Percentiles rank a stretch among this genome's conserved stretches.
These are phyloP conservation scores for Solanum appendiculatum DNA, from an alignment of 257 asterid species.

Conservation along the genomic window DNA sequence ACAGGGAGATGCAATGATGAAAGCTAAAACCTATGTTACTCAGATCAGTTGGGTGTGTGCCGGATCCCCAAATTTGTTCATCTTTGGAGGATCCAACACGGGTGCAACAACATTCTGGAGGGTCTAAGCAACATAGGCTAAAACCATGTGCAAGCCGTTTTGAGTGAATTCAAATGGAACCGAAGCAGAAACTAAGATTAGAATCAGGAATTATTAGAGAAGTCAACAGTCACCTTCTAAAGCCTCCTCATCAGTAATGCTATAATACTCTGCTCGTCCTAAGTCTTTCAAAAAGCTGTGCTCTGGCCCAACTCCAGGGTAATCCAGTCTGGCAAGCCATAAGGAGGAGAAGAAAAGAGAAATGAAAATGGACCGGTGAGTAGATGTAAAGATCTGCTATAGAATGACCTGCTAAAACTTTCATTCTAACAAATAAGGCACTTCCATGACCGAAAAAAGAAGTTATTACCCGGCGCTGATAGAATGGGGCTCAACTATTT, in stretches of 20 bases:
- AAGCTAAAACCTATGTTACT: neutral
- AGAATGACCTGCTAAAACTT: neutral
- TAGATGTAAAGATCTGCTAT: neutral
- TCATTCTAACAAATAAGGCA: neutral
- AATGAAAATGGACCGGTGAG: neutral
- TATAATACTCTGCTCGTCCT: slow-evolving; percentile 81
- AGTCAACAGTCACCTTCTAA: slow-evolving; percentile 52
- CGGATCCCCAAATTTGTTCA: neutral
- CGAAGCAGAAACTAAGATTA: neutral
- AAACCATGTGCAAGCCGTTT: neutral
- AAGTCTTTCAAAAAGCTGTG: slow-evolving; percentile 92
- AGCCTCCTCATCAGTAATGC: slow-evolving; percentile 88
- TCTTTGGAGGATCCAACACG: neutral
- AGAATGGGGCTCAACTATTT: slow-evolving; percentile 95
- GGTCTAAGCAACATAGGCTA: neutral
- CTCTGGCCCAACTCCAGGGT: slow-evolving; percentile 97
- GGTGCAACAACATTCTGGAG: neutral
- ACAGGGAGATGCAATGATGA: neutral
- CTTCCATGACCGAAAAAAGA: neutral
- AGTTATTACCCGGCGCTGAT: slow-evolving; percentile 81
- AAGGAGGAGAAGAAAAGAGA: neutral
- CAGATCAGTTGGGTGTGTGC: neutral
- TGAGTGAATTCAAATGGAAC: neutral
- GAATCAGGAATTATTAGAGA: neutral
- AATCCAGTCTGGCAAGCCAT: slow-evolving; percentile 46